Conservation (phyloP, 768 basidiomycete genomes). For the Lactarius indigo region DNA sequence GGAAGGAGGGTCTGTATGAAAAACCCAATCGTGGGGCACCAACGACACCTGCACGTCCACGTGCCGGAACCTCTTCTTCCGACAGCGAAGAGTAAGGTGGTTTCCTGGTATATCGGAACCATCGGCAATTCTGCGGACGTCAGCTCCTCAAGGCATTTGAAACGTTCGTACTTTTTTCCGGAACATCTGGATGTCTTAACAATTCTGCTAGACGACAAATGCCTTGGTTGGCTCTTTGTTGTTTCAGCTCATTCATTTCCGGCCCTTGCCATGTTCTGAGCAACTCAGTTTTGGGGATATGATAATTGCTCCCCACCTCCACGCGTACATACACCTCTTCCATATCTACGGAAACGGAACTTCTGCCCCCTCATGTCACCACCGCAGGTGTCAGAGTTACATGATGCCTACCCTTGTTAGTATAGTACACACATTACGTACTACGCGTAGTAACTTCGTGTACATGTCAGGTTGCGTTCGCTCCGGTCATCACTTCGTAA, state of each 20-base stretch:
- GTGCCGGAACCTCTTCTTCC: background rate
- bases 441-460: background rate
- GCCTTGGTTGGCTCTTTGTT: background rate
- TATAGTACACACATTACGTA: background rate
- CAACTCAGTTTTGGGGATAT: background rate
- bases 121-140: background rate
- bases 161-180: background rate
- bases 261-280: background rate
- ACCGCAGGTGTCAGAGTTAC: background rate
- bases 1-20: constrained; percentile 6
- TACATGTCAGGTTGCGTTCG: constrained; percentile 17
- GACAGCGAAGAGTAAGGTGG: background rate
- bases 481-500: constrained; percentile 60
- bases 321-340: background rate
- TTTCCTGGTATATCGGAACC: background rate
- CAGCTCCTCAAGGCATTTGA: background rate
- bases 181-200: background rate
- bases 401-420: background rate
- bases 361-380: background rate
- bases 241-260: background rate
- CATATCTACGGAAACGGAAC: background rate
- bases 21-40: constrained; percentile 5
- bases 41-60: background rate
- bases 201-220: background rate
- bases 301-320: background rate